A percentile compares a stretch with the other conserved stretches of the same genome.
Evolutionary conservation across 2,329 filamentous ascomycete genomes (phyloP).

Genomic region (Chaetomium sp.): DNA sequence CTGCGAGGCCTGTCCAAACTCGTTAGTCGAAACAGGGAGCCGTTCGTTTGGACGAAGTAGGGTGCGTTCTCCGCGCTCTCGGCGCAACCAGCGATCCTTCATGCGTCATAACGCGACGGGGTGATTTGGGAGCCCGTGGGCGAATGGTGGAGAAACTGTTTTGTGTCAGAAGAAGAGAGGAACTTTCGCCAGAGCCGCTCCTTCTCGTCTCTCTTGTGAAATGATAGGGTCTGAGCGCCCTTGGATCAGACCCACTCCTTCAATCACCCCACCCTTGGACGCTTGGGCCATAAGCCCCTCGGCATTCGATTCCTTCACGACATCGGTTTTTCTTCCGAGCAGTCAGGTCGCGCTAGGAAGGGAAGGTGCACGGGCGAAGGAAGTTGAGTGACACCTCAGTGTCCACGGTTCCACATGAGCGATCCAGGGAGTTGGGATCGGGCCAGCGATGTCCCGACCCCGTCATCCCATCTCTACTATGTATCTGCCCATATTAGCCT

Average conservation of each 20-base stretch:
- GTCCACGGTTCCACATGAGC: background rate
- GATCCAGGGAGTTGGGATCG: constrained; percentile 41
- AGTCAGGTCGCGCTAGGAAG: background rate
- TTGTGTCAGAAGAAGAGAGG: constrained; percentile 5
- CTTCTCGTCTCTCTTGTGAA: background rate
- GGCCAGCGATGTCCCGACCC: constrained; percentile 40
- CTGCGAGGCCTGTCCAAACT: background rate
- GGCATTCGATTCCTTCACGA: background rate
- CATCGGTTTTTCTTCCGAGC: background rate
- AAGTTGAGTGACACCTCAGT: too few relatives aligned
- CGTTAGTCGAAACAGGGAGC: constrained; percentile 1
- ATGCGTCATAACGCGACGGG: constrained; percentile 27
- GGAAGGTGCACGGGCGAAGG: background rate
- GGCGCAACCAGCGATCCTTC: constrained; percentile 27
- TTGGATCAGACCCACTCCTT: background rate
- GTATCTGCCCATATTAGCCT: constrained; percentile 38
- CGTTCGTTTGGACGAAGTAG: background rate
- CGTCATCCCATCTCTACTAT: constrained; percentile 22
- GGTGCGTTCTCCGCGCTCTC: constrained; percentile 1
- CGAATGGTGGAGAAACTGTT: constrained; percentile 16
- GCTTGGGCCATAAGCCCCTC: constrained; percentile 13
- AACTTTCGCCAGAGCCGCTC: constrained; percentile 17
- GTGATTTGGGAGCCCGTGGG: constrained; percentile 7
- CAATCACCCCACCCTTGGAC: background rate
- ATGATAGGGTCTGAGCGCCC: constrained; percentile 10